These are phyloP conservation scores for Naganishia albida DNA, from an alignment of 1,284 basidiomycete genomes.

Conservation along the genomic window DNA sequence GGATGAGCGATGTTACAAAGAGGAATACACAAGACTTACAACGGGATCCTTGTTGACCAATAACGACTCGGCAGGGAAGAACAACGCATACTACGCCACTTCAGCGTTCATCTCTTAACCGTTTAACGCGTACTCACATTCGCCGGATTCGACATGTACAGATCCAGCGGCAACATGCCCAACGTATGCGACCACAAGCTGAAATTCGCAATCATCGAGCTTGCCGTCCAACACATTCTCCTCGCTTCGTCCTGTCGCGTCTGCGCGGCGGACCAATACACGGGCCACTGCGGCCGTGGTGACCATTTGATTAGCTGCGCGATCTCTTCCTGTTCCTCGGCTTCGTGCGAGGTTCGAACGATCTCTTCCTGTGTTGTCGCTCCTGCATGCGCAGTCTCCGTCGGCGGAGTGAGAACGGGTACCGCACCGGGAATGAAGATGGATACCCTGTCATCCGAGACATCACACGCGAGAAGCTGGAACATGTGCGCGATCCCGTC, in stretches of 20 bases:
- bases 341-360: slow-evolving; percentile 3
- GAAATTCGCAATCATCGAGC: slow-evolving; percentile 37
- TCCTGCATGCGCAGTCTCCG: background rate
- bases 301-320: slow-evolving; percentile 32
- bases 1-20: background rate
- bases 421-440: slow-evolving; percentile 28
- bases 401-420: slow-evolving; percentile 16
- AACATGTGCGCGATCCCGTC: slow-evolving; percentile 38
- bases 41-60: slow-evolving; percentile 30
- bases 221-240: slow-evolving; percentile 41
- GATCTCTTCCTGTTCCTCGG: slow-evolving; percentile 24
- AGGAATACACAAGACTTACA: background rate
- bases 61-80: slow-evolving; percentile 38
- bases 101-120: background rate
- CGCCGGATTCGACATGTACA: slow-evolving; percentile 36
- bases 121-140: slow-evolving; percentile 32
- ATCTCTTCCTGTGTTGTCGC: slow-evolving; percentile 15
- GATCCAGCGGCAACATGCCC: slow-evolving; percentile 28
- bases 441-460: slow-evolving; percentile 26
- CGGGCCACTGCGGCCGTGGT: slow-evolving; percentile 34
- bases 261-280: slow-evolving; percentile 33
- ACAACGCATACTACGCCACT: slow-evolving; percentile 36
- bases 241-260: slow-evolving; percentile 40
- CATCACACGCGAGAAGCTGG: slow-evolving; percentile 32
- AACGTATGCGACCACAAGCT: slow-evolving; percentile 36